Base-by-base conservation (phyloP, 345 rosid genomes). In the Turnera subulata region DNA sequence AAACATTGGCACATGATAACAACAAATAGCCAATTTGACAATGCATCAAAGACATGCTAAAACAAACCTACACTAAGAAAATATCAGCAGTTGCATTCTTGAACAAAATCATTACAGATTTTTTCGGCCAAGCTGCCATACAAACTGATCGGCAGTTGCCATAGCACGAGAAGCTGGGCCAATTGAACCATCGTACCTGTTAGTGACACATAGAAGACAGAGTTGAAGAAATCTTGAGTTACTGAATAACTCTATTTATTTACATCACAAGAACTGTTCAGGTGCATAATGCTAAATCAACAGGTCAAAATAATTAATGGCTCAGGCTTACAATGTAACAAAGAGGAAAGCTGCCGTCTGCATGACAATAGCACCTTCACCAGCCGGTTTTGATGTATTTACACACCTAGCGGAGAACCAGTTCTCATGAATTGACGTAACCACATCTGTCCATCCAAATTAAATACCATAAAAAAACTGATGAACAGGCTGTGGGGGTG, bases 351-450 rank as follows among this genome's bases (percentile, higher is more conserved):
- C 74, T 5, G 80, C 61, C 0, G 95, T 82, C 76, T 84, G 96
- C 77, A 84, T 72, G 62, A 88, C 82, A 43, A 91, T 80, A 58
- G 75, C 90, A 52, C 98, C 96, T 84, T 88, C 96, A 53, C 95
- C 96, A 53, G 82, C 69, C 53, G 88, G 77, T 29, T 77, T 79
- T 13, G 69, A 57, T 4, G 90, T 50, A 70, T 84, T 81, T 63
- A 88, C 46, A 66, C 88, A 88, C 69, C 98, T 84, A 51, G 96
- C 90, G 56, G 67, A 76, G 53, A 91, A 88, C 90, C 95, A 86
- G 15, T 72, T 82, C 72, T 91, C 95, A 32, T 88, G 83, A 55
- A 84, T 63, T 6, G 96, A 80, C n/a, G 92, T 88, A 22, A 86
- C 82, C 61, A 82, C 43, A 66, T 88, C 96, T 91, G 76, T 58